Evolutionary conservation across 2,329 filamentous ascomycete genomes (phyloP).

Genomic region (Claviceps humidiphila): DNA sequence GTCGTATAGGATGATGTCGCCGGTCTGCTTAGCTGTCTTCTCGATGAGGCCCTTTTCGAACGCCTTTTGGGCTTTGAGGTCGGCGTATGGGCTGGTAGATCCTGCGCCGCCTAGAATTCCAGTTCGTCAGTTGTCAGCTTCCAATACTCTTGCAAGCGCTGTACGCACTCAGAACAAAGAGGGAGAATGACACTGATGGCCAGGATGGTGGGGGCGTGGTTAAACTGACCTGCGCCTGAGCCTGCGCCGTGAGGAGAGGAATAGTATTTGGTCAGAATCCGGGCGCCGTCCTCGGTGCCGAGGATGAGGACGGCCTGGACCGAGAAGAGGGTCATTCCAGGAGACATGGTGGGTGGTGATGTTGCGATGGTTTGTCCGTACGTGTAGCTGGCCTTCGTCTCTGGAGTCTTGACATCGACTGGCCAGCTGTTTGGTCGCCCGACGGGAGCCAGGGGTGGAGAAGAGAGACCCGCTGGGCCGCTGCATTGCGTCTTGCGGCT

Average conservation of each 20-base stretch:
- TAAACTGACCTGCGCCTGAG: constrained; percentile 20
- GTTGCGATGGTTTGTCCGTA: constrained; percentile 2
- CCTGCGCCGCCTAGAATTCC: constrained; percentile 23
- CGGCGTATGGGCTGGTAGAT: constrained; percentile 64
- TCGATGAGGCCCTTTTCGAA: constrained; percentile 94
- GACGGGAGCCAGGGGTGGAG: not conserved
- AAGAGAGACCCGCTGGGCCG: not conserved
- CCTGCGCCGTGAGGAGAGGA: constrained; percentile 41
- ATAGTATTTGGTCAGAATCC: constrained; percentile 94
- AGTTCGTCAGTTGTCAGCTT: no score
- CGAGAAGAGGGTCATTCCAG: constrained; percentile 62
- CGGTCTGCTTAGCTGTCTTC: constrained; percentile 91
- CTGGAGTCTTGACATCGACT: not conserved
- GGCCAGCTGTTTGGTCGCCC: constrained; percentile 1
- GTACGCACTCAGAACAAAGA: not conserved
- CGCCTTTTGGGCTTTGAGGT: constrained; percentile 83
- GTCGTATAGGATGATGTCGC: constrained; percentile 95
- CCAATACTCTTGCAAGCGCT: not conserved
- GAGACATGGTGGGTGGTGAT: constrained; percentile 42
- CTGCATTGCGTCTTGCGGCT: not conserved
- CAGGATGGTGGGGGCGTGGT: not conserved
- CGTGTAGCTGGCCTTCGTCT: not conserved
- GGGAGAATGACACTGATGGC: not conserved
- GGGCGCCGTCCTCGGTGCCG: constrained; percentile 73
- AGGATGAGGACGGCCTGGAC: constrained; percentile 69